These are phyloP conservation scores for Solanum megistacrolobum DNA, from an alignment of 257 asterid genomes.

Conservation along the genomic window DNA sequence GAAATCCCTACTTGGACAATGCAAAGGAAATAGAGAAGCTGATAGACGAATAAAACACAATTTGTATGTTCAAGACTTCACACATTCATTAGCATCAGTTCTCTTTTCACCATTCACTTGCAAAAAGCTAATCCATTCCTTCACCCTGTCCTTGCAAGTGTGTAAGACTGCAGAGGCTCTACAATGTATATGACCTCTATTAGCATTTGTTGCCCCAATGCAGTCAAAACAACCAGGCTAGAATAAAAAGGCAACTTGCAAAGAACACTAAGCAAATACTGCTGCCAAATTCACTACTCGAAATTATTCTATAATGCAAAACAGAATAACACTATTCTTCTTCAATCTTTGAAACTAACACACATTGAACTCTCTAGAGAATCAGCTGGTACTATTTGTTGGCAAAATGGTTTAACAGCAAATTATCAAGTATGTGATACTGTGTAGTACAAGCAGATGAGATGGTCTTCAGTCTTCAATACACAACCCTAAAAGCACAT, in stretches of 20 bases:
- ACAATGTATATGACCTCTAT: background rate
- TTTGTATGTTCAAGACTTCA: background rate
- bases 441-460: background rate
- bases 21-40: background rate
- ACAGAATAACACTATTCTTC: background rate
- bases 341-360: background rate
- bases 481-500: background rate
- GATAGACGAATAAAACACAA: background rate
- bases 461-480: background rate
- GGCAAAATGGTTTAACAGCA: background rate
- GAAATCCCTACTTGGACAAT: background rate
- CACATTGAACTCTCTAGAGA: background rate
- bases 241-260: background rate
- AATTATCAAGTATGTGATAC: background rate
- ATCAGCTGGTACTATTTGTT: background rate
- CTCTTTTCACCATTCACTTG: background rate
- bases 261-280: background rate
- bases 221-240: background rate
- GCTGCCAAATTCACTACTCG: background rate
- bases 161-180: background rate
- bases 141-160: background rate
- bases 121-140: background rate
- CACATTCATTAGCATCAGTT: background rate
- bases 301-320: background rate
- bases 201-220: background rate